A percentile compares a stretch with the other conserved stretches of the same genome.
These are phyloP conservation scores for Fusarium humuli DNA, from an alignment of 2,329 filamentous ascomycete species.

Conservation along the genomic window DNA sequence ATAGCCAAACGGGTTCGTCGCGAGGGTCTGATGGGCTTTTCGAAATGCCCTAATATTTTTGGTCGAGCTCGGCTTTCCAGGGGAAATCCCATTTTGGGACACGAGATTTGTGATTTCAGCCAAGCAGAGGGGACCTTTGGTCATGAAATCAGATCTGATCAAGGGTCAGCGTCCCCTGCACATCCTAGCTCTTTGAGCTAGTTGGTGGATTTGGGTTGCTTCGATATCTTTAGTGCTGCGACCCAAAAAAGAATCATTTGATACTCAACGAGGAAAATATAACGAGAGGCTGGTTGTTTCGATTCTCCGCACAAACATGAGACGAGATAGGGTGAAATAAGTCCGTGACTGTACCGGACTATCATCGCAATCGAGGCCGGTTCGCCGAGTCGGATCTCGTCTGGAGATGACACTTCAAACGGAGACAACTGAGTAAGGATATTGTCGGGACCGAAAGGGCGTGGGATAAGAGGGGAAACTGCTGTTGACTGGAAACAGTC, in stretches of 20 bases:
- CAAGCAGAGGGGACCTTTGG: slow-evolving; percentile 40
- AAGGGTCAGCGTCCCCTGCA: slow-evolving; percentile 30
- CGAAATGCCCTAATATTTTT: slow-evolving; percentile 26
- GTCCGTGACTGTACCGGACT: neutral
- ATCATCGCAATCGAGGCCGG: neutral
- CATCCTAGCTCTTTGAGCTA: neutral
- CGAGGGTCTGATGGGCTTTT: slow-evolving; percentile 30
- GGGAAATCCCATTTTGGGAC: slow-evolving; percentile 49
- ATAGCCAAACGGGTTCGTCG: neutral
- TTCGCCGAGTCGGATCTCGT: slow-evolving; percentile 13
- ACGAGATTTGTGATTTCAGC: slow-evolving; percentile 47
- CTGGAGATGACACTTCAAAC: slow-evolving; percentile 5
- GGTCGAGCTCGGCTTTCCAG: slow-evolving; percentile 14
- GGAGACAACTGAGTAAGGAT: neutral
- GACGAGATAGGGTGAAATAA: neutral
- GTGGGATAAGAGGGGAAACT: slow-evolving; percentile 1
- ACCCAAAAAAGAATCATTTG: neutral
- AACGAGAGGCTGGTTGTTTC: neutral
- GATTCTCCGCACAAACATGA: neutral
- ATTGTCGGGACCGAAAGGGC: slow-evolving; percentile 29
- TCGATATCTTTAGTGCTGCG: slow-evolving; percentile 15
- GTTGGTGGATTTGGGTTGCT: slow-evolving; percentile 7
- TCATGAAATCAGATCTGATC: slow-evolving; percentile 41
- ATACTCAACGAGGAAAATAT: neutral
- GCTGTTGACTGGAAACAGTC: neutral